Evolutionary conservation across 2,329 filamentous ascomycete species (phyloP).

Genomic region (Aspergillus fijiensis): DNA sequence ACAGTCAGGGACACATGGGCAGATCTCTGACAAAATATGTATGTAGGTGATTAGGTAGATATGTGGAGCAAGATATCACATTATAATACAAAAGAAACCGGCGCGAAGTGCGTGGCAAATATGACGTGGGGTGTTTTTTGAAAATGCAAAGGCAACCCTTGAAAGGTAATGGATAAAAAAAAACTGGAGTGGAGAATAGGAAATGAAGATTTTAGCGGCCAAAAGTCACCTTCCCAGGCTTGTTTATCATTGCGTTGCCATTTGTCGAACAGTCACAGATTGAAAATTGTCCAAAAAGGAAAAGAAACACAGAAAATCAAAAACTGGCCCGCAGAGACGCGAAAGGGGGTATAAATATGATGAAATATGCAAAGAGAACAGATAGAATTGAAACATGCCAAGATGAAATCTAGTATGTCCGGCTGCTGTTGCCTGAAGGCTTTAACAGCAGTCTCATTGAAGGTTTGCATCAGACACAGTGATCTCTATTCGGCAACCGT

Average conservation of each 20-base stretch:
- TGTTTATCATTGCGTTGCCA: conserved; percentile 13
- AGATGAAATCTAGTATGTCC: conserved; percentile 7
- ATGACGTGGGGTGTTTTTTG: background rate
- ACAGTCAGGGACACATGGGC: background rate
- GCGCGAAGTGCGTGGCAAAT: background rate
- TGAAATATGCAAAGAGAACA: conserved; percentile 9
- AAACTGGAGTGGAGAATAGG: background rate
- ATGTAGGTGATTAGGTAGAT: background rate
- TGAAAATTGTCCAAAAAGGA: conserved; percentile 10
- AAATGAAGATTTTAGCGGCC: background rate
- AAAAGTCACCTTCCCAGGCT: background rate
- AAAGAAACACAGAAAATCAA: background rate
- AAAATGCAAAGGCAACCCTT: background rate
- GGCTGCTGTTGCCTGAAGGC: background rate
- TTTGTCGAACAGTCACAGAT: conserved; percentile 11
- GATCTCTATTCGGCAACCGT: conserved; percentile 11
- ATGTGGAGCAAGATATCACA: background rate
- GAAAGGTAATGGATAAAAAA: background rate
- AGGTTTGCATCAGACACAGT: background rate
- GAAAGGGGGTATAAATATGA: conserved; percentile 20
- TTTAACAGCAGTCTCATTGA: background rate
- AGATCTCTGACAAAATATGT: background rate
- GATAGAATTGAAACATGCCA: conserved; percentile 10
- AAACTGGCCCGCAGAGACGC: conserved; percentile 15
- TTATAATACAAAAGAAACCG: background rate